Evolutionary conservation across 768 basidiomycete genomes (phyloP).

Genomic region (Amyloporia xantha): DNA sequence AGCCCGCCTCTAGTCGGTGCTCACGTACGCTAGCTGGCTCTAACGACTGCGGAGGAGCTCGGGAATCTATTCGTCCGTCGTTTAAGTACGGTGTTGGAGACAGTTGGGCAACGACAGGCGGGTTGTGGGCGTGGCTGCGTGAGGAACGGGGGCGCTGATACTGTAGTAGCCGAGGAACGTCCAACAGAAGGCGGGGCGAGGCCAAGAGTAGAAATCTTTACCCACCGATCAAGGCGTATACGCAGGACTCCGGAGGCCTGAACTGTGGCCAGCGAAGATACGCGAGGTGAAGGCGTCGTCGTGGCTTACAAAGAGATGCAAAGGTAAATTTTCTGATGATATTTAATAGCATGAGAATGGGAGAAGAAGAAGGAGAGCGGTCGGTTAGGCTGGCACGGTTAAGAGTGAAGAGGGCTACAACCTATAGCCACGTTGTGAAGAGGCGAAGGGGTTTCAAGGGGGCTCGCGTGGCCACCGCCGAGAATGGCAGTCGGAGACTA

Average conservation of each 20-base stretch:
- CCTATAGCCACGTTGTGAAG: conserved; percentile 5
- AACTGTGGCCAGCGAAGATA: no score
- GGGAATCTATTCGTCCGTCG: no score
- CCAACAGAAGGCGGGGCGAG: background rate
- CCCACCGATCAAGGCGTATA: background rate
- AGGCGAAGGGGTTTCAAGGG: conserved; percentile 17
- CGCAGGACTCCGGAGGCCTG: no score
- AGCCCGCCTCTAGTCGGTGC: background rate
- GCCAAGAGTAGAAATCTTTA: background rate
- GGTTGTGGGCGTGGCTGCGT: background rate
- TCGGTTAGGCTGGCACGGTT: no score
- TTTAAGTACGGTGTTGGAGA: no score
- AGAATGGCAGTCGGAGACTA: conserved; percentile 18
- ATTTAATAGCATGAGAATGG: background rate
- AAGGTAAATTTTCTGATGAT: background rate
- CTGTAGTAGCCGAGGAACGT: background rate
- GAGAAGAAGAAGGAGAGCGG: background rate
- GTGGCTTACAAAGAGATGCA: background rate
- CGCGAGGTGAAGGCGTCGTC: background rate
- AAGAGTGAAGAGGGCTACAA: no score
- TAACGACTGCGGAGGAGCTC: no score
- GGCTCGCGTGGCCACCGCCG: conserved; percentile 18
- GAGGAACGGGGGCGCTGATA: background rate
- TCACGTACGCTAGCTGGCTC: background rate
- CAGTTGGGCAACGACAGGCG: background rate